Percentiles rank a stretch among this genome's conserved stretches.
Evolutionary conservation across 2,329 filamentous ascomycete genomes (phyloP).

Genomic region (Diplodia corticola): DNA sequence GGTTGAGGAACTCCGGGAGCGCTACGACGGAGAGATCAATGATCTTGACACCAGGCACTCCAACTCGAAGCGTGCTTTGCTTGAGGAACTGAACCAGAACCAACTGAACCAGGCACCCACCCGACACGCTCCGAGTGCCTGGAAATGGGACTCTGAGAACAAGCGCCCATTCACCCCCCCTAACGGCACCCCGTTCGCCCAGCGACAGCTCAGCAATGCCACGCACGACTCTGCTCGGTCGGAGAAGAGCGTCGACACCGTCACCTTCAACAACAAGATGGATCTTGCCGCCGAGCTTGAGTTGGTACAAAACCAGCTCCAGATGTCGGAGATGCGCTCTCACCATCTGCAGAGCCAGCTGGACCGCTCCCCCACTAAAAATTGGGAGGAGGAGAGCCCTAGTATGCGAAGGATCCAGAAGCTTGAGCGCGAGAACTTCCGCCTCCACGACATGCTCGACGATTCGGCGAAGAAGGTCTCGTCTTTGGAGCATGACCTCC

Average conservation of each 20-base stretch:
- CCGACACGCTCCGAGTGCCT: slow-evolving; percentile 69
- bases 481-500: slow-evolving; percentile 80
- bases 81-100: slow-evolving; percentile 87
- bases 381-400: slow-evolving; percentile 73
- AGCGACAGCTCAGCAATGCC: slow-evolving; percentile 67
- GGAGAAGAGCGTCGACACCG: slow-evolving; percentile 79
- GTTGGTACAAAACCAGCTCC: slow-evolving; percentile 88
- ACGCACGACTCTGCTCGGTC: slow-evolving; percentile 71
- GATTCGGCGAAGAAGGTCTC: slow-evolving; percentile 93
- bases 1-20: slow-evolving; percentile 72
- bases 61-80: slow-evolving; percentile 68
- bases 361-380: slow-evolving; percentile 66
- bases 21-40: slow-evolving; percentile 69
- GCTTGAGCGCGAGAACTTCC: slow-evolving; percentile 86
- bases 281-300: slow-evolving; percentile 89
- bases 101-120: slow-evolving; percentile 60
- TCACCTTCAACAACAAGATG: slow-evolving; percentile 84
- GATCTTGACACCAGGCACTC: slow-evolving; percentile 63
- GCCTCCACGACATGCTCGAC: slow-evolving; percentile 90
- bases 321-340: slow-evolving; percentile 94
- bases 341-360: slow-evolving; percentile 87
- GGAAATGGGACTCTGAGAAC: slow-evolving; percentile 61
- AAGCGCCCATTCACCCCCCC: slow-evolving; percentile 66
- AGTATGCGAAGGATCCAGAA: slow-evolving; percentile 82
- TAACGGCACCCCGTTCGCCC: slow-evolving; percentile 70